Base-by-base conservation (phyloP, 1,284 basidiomycete genomes). In the Trametes sp. region DNA sequence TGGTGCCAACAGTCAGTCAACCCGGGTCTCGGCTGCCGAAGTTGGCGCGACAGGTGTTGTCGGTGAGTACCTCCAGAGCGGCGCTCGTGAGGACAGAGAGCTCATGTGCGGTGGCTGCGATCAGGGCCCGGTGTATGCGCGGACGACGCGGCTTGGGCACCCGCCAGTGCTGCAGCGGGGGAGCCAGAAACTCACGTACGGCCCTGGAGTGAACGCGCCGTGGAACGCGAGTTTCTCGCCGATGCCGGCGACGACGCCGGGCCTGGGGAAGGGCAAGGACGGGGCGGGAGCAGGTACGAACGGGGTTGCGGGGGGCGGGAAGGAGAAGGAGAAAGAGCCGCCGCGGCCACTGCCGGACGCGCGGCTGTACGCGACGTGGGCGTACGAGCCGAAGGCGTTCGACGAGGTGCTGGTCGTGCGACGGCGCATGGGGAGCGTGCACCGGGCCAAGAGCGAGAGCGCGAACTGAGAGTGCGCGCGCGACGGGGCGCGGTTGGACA, bases 291-390 rank as follows among this genome's bases (percentile, higher is more conserved):
- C 23, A 53, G 46, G 70, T n/a, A 54, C 61, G 45, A 78, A 77
- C 57, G 75, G 59, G 59, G 65, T 49, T 67, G 72, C 36, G 28
- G 35, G 60, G 70, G 74, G 72, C 66, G 72, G 77, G 60, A 80
- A 74, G 62, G 76, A 76, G 29, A 66, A 63, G 26, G 65, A 64
- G 61, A 71, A 61, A 67, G 78, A 66, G 67, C 73, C 35, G 56
- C 73, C 56, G 66, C 79, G 81, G 66, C 71, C 81, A 50, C 76
- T 92, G 28, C 86, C 88, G 0, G 90, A 92, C 65, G 91, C 91
- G 14, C 78, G 84, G 52, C 73, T 91, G 62, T 90, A 81, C 70
- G 87, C 89, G 50, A 92, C 90, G 23, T 93, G 90, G 90, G 87
- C 90, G 58, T 89, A 84, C 65, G 90, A 93, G 69, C 72, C 76